Conservation (phyloP, 1,284 basidiomycete genomes). For the Acaromyces ingoldii region DNA sequence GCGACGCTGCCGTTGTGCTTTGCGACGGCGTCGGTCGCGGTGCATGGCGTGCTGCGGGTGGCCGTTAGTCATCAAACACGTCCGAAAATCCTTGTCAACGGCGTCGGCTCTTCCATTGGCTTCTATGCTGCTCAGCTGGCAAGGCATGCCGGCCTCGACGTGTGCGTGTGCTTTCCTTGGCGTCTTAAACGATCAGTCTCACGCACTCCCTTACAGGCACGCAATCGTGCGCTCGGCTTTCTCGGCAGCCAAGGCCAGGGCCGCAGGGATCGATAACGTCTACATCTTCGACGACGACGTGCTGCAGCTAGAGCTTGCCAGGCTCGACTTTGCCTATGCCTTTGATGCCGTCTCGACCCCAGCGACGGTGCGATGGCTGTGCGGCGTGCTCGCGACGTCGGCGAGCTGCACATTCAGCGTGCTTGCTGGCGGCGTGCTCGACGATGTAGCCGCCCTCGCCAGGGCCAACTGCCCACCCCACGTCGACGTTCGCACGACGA, state of each 20-base stretch:
- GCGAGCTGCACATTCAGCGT: constrained; percentile 13
- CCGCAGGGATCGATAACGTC: neutral
- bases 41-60: constrained; percentile 34
- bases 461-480: neutral
- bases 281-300: constrained; percentile 21
- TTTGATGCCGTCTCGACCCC: constrained; percentile 38
- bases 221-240: constrained; percentile 40
- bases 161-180: too few species aligned
- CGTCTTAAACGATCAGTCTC: too few species aligned
- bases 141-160: constrained; percentile 37
- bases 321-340: constrained; percentile 26
- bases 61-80: neutral
- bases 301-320: constrained; percentile 16
- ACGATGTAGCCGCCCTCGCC: neutral
- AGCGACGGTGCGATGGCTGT: constrained; percentile 22
- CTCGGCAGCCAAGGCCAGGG: neutral
- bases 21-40: constrained; percentile 51
- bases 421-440: constrained; percentile 5
- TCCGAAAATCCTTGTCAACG: constrained; percentile 6
- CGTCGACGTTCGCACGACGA: neutral
- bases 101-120: constrained; percentile 50
- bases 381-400: constrained; percentile 20
- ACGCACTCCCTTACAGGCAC: too few species aligned
- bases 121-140: constrained; percentile 50
- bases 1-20: constrained; percentile 49